These are phyloP conservation scores for Phanerodontia chrysosporium DNA, from an alignment of 768 basidiomycete genomes.

Conservation along the genomic window DNA sequence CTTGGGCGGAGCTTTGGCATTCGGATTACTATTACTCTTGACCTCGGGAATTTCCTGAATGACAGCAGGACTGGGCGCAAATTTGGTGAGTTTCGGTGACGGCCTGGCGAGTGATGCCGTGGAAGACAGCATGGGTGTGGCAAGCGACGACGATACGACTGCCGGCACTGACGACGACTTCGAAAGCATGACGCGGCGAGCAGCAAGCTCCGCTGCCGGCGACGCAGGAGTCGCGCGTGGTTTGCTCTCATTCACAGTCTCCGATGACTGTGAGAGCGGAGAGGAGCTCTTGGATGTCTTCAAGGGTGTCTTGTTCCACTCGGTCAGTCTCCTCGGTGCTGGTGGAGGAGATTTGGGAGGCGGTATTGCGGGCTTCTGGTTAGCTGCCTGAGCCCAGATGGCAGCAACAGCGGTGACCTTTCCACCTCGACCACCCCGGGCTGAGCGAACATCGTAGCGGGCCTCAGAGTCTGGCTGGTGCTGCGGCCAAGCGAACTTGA, in stretches of 20 bases:
- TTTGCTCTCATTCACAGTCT: neutral
- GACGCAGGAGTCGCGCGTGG: neutral
- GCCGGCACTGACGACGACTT: conserved; percentile 71
- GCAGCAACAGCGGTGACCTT: conserved; percentile 69
- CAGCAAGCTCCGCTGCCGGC: conserved; percentile 16
- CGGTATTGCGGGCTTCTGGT: neutral
- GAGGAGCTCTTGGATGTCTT: neutral
- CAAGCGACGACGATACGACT: conserved; percentile 65
- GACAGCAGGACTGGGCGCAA: conserved; percentile 22
- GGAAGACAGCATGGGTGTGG: conserved; percentile 66
- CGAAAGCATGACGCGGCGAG: conserved; percentile 32
- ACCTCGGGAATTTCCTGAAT: conserved; percentile 24
- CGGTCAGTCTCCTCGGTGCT: neutral
- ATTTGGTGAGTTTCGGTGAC: conserved; percentile 25
- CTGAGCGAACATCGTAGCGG: conserved; percentile 72
- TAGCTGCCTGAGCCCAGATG: conserved; percentile 53
- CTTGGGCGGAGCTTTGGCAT: conserved; percentile 10
- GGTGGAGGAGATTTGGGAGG: neutral
- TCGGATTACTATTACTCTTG: neutral
- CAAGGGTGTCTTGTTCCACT: neutral
- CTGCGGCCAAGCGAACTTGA: neutral
- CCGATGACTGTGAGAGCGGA: neutral
- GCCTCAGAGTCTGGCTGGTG: conserved; percentile 42
- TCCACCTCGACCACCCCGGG: conserved; percentile 74
- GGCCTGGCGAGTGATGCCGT: conserved; percentile 72